Conservation (phyloP, 2,329 filamentous ascomycete species). For the Septoria linicola region DNA sequence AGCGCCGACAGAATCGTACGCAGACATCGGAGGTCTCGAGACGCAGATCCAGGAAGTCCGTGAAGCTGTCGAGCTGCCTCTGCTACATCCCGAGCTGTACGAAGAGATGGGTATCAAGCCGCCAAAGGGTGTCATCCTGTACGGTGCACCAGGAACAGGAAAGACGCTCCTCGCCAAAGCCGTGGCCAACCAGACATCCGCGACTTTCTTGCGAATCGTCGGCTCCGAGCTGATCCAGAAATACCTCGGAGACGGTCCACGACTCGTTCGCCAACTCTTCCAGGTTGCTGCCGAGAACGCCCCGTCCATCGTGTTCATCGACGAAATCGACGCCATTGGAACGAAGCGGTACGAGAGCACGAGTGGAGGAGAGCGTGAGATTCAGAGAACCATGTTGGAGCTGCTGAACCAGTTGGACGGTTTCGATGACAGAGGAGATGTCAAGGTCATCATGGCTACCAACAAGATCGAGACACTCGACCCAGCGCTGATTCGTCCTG, state of each 20-base stretch:
- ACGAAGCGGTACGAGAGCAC: conserved; percentile 98
- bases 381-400: conserved; percentile 98
- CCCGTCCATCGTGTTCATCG: conserved; percentile 97
- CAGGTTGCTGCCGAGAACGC: conserved; percentile 94
- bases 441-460: conserved; percentile 99
- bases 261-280: conserved; percentile 93
- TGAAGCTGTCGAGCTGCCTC: conserved; percentile 91
- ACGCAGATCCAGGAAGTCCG: conserved; percentile 95
- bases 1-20: conserved; percentile 95
- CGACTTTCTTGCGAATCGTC: conserved; percentile 95
- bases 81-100: conserved; percentile 94
- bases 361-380: conserved; percentile 93
- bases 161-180: conserved; percentile 96
- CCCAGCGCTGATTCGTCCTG: conserved; percentile 90
- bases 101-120: conserved; percentile 99
- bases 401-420: conserved; percentile 97
- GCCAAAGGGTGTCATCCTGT: conserved; percentile 98
- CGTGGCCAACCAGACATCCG: conserved; percentile 97
- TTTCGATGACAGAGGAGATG: conserved; percentile 96
- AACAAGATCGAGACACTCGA: conserved; percentile 99
- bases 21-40: conserved; percentile 96
- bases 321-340: conserved; percentile 98
- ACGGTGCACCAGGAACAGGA: conserved; percentile 93
- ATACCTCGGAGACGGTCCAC: conserved; percentile 92
- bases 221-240: conserved; percentile 98